Percentiles rank a stretch among this genome's conserved stretches.
Conservation (phyloP, 495 filamentous ascomycete genomes). For the Neurospora tetrasperma region DNA sequence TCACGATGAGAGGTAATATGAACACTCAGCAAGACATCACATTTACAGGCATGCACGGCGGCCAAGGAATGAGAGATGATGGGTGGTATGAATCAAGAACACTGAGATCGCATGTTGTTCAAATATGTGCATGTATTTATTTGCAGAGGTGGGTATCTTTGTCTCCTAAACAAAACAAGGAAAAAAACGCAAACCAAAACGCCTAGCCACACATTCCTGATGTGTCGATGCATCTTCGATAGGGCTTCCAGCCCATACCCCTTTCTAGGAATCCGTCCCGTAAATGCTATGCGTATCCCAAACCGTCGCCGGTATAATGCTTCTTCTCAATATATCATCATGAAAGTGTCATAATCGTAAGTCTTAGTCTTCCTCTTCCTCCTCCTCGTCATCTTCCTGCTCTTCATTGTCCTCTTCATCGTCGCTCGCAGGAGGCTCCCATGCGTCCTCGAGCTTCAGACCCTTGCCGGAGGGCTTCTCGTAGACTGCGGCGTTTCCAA, state of each 20-base stretch:
- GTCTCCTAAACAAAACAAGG: background rate
- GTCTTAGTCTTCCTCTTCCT: conserved; percentile 12
- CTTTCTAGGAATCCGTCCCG: background rate
- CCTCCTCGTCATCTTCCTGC: conserved; percentile 28
- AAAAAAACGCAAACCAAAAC: background rate
- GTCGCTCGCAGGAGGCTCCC: conserved; percentile 55
- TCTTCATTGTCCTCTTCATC: conserved; percentile 49
- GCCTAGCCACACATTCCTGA: background rate
- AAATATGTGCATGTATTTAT: background rate
- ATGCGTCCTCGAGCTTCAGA: conserved; percentile 75
- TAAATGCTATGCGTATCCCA: background rate
- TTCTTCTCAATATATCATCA: background rate
- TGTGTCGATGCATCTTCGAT: background rate
- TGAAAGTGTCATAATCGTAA: background rate
- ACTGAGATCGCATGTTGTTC: background rate
- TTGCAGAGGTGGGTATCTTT: background rate
- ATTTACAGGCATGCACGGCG: background rate
- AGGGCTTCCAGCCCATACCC: background rate
- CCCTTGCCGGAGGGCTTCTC: conserved; percentile 50
- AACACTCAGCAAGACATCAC: background rate
- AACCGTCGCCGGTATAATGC: background rate
- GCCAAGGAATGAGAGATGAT: background rate
- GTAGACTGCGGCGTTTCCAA: conserved; percentile 29
- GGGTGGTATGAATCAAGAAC: background rate
- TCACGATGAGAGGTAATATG: background rate